phyloP scores from a whole-genome alignment of 495 filamentous ascomycete species.

The Tetracladium setigerum region DNA sequence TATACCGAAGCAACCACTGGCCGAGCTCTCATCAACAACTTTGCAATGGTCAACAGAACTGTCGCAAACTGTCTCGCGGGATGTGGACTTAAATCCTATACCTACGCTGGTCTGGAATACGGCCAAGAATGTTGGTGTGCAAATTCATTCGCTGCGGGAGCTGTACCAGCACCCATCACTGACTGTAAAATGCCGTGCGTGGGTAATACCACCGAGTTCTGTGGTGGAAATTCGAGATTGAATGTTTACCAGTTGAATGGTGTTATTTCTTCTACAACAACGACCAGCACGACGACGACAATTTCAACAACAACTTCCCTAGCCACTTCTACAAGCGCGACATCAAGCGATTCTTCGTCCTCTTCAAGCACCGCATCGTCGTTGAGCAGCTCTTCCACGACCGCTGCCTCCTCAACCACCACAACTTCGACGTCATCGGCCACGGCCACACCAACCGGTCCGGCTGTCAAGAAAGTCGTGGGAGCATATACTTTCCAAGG shows the following conservation, averaged over 20 bases:
- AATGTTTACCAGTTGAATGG: conserved; percentile 17
- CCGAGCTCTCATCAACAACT: conserved; percentile 13
- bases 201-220: conserved; percentile 30
- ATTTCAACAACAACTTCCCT: conserved; percentile 22
- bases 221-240: conserved; percentile 35
- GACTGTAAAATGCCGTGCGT: conserved; percentile 34
- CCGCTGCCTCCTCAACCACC: conserved; percentile 8
- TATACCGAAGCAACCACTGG: conserved; percentile 23
- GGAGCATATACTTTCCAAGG: conserved; percentile 34
- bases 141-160: conserved; percentile 19
- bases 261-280: background rate
- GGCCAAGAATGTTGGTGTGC: conserved; percentile 15
- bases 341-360: no score
- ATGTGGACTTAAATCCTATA: conserved; percentile 4
- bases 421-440: conserved; percentile 14
- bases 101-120: conserved; percentile 22
- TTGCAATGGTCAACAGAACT: background rate
- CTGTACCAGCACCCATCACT: conserved; percentile 24
- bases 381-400: background rate
- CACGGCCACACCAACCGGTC: conserved; percentile 9
- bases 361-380: background rate
- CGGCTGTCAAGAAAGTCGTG: conserved; percentile 22
- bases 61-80: conserved; percentile 9
- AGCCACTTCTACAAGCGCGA: conserved; percentile 17
- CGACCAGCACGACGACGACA: conserved; percentile 19